Conservation (phyloP, 768 basidiomycete genomes). For the Kwoniella mangroviensis region DNA sequence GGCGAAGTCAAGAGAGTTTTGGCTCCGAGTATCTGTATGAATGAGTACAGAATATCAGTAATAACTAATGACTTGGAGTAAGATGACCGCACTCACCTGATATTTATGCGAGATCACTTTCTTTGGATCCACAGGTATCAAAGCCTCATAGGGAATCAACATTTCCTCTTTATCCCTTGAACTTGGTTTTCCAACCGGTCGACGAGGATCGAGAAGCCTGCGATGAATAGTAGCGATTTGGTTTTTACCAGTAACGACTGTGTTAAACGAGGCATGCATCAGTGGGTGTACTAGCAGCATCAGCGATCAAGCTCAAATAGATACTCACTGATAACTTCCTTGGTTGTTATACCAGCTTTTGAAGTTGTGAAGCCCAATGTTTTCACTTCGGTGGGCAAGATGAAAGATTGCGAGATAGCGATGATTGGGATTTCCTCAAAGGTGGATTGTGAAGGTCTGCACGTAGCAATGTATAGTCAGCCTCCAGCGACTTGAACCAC, state of each 20-base stretch:
- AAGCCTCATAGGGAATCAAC: conserved; percentile 80
- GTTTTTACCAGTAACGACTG: conserved; percentile 76
- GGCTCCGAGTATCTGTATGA: conserved; percentile 69
- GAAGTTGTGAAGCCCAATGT: conserved; percentile 78
- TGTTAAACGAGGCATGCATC: too few species aligned
- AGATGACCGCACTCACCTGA: conserved; percentile 58
- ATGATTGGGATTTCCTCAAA: conserved; percentile 65
- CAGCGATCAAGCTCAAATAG: not conserved
- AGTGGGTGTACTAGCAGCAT: not conserved
- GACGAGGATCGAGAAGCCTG: conserved; percentile 76
- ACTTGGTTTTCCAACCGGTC: conserved; percentile 77
- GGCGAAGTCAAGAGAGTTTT: conserved; percentile 75
- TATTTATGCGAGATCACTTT: conserved; percentile 66
- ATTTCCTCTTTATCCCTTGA: conserved; percentile 80
- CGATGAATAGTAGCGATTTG: conserved; percentile 77
- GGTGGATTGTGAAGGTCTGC: conserved; percentile 65
- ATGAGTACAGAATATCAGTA: not conserved
- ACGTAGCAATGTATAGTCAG: not conserved
- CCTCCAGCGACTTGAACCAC: not conserved
- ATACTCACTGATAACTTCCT: conserved; percentile 80
- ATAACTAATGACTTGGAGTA: not conserved
- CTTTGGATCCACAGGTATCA: conserved; percentile 72
- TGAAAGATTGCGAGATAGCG: conserved; percentile 71
- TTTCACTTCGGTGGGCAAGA: conserved; percentile 71
- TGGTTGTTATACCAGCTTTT: conserved; percentile 82